These are phyloP conservation scores for Venustampulla echinocandica DNA, from an alignment of 495 filamentous ascomycete species.

Conservation along the genomic window DNA sequence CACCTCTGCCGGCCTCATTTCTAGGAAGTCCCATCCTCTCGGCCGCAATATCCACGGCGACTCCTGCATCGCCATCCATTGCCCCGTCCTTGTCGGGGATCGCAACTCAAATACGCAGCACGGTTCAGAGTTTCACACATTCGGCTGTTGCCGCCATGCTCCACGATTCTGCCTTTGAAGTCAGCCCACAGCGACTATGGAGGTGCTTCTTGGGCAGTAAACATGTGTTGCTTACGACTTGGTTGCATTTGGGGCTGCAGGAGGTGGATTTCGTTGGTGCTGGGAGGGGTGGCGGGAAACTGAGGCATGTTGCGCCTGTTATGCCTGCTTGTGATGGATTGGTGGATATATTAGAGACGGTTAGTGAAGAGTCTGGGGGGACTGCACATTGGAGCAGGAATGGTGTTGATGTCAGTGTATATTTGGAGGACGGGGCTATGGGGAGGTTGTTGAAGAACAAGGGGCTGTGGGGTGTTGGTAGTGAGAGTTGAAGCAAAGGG, in stretches of 20 bases:
- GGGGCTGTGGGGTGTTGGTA: conserved; percentile 9
- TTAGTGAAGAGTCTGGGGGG: neutral
- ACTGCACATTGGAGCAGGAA: conserved; percentile 23
- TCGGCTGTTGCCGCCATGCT: conserved; percentile 25
- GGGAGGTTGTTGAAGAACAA: conserved; percentile 24
- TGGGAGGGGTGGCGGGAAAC: conserved; percentile 3
- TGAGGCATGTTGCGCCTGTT: conserved; percentile 29
- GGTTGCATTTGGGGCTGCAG: conserved; percentile 29
- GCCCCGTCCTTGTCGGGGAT: conserved; percentile 17
- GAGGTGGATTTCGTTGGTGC: conserved; percentile 29
- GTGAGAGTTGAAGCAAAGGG: no score
- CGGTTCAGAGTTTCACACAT: conserved; percentile 28
- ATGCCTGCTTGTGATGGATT: conserved; percentile 33
- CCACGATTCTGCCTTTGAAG: conserved; percentile 29
- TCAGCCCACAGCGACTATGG: conserved; percentile 32
- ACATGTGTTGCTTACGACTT: conserved; percentile 32
- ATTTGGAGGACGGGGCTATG: conserved; percentile 24
- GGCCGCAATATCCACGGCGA: conserved; percentile 9
- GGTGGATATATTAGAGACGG: conserved; percentile 26
- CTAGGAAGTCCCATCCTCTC: conserved; percentile 28
- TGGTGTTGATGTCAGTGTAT: conserved; percentile 30
- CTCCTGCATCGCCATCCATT: neutral
- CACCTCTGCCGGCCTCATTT: conserved; percentile 29
- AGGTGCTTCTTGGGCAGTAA: conserved; percentile 29
- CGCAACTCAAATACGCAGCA: conserved; percentile 25